Evolutionary conservation across 495 filamentous ascomycete species (phyloP), one percentile per base, ranked within the genome.

Genomic region (Aspergillus sclerotioniger): DNA sequence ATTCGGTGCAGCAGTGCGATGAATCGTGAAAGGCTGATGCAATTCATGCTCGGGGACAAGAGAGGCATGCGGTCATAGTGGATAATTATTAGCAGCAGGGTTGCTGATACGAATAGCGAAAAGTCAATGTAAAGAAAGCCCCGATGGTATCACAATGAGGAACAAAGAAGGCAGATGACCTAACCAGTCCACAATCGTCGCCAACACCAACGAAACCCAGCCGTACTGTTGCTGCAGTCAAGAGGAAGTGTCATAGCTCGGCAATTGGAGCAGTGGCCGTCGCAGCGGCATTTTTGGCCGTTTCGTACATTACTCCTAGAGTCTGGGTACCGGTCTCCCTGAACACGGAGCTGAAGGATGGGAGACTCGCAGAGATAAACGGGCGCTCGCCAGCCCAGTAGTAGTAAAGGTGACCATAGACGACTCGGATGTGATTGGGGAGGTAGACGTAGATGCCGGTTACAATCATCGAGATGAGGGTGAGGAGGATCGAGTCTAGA

Each of bases 361-460:
- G 56, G 8, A 79, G 60, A 12, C 66, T 65, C 17, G 58, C 48
- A 15, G 73, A 64, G 51, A 76, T 76, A 59, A 79, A 74, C n/a
- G 75, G 67, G 9, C 75, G 71, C 61, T 92, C 91, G 51, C 91
- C 91, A 57, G 84, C 86, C 64, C 90, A 91, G 80, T 98, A 98
- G 77, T 96, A 98, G 85, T 91, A 96, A 28, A 91, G 84, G 66
- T 93, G 87, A 64, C 81, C 81, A 62, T 87, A 81, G 64, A 98
- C 86, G 60, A 84, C 82, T 60, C 83, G 76, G 64, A 98, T 71
- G 71, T 98, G 94, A 58, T 93, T 86, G 19, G 94, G 94, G 17
- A 98, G 88, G 77, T 98, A 98, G 58, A 98, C 83, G 44, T 88
- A 88, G 62, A 84, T 84, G 56, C 89, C 94, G 64, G 92, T 88